These are phyloP conservation scores for Orbilia quercus DNA, from an alignment of 2,329 filamentous ascomycete species.

Conservation along the genomic window DNA sequence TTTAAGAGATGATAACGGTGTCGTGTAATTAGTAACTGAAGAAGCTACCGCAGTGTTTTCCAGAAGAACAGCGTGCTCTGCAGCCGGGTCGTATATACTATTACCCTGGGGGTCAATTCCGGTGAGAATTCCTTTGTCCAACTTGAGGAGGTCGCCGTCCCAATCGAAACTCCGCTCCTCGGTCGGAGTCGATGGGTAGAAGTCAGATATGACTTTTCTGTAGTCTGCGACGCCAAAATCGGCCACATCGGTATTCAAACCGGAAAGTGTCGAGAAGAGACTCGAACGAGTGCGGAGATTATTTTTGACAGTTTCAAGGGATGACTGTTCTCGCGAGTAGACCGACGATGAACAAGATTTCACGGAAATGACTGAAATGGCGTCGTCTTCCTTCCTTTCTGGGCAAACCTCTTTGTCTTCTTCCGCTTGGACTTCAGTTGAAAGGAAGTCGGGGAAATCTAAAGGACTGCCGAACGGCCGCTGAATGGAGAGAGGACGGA, in stretches of 20 bases:
- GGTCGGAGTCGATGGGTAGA: constrained; percentile 2
- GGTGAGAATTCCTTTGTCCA: neutral
- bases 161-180: neutral
- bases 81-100: constrained; percentile 14
- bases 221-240: neutral
- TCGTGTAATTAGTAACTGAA: neutral
- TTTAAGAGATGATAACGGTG: neutral
- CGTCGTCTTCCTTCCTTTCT: neutral
- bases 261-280: no score
- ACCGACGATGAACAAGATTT: constrained; percentile 1
- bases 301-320: neutral
- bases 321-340: constrained; percentile 6
- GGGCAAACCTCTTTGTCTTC: no score
- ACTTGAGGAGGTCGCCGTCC: neutral
- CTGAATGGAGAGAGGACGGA: constrained; percentile 13
- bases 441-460: neutral
- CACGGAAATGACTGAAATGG: neutral
- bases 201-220: neutral
- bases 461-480: neutral
- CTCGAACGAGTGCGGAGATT: no score
- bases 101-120: constrained; percentile 8
- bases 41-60: neutral
- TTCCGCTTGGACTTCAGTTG: neutral
- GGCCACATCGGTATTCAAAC: constrained; percentile 7
- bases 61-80: neutral